A percentile compares a stretch with the other conserved stretches of the same genome.
Evolutionary conservation across 345 rosid species (phyloP).

Genomic region (Xanthoceras sorbifolium): DNA sequence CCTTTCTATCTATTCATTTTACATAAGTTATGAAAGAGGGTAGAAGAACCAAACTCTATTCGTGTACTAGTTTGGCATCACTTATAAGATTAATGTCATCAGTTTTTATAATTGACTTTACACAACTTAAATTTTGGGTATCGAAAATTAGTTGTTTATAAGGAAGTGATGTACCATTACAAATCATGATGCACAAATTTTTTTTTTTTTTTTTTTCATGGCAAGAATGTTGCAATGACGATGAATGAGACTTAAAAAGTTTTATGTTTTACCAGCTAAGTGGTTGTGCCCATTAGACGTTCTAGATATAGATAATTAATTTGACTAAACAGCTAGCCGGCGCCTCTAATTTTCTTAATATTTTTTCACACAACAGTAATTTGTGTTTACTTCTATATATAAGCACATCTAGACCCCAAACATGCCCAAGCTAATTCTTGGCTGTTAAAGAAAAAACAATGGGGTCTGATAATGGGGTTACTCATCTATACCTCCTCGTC

Average conservation of each 20-base stretch:
- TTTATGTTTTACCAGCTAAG: background rate
- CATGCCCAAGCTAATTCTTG: background rate
- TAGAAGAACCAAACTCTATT: background rate
- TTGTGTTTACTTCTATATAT: background rate
- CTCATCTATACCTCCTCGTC: background rate
- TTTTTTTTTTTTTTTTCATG: no score
- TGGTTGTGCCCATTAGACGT: background rate
- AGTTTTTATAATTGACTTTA: no score
- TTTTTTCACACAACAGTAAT: background rate
- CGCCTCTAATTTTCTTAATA: background rate
- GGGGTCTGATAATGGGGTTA: conserved; percentile 9
- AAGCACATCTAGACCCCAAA: background rate
- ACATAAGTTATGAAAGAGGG: no score
- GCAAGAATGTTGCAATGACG: background rate
- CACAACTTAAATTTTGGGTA: no score
- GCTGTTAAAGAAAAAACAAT: conserved; percentile 8
- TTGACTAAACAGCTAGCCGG: background rate
- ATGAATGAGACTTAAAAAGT: background rate
- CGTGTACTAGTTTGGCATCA: background rate
- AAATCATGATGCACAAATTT: background rate
- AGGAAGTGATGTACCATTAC: background rate
- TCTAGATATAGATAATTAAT: background rate
- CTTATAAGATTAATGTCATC: no score
- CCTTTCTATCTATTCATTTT: no score
- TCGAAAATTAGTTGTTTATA: no score